phyloP scores from a whole-genome alignment of 2,329 filamentous ascomycete genomes.

The Eutypa lata region DNA sequence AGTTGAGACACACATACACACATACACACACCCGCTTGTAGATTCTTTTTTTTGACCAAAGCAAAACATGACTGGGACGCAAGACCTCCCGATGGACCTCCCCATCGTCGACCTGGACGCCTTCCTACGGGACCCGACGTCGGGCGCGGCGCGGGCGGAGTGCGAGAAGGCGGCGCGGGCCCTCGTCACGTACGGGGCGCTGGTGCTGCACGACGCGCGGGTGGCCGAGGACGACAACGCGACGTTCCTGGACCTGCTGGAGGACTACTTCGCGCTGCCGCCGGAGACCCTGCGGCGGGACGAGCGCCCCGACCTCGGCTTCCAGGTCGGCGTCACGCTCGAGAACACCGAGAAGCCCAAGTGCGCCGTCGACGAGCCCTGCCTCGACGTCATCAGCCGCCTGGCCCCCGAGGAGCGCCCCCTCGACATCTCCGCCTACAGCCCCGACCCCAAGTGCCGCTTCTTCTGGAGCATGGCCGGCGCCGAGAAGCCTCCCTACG shows the following conservation, averaged over 20 bases:
- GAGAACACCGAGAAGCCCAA: constrained; percentile 63
- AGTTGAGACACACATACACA: too few species aligned
- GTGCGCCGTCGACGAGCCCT: constrained; percentile 61
- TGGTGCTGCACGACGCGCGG: constrained; percentile 58
- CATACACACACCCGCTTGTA: too few species aligned
- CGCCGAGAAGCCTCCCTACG: constrained; percentile 42
- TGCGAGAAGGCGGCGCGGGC: constrained; percentile 53
- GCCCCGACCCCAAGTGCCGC: constrained; percentile 59
- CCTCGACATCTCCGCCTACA: constrained; percentile 54
- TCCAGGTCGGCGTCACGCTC: constrained; percentile 60
- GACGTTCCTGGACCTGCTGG: constrained; percentile 58
- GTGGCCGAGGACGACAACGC: constrained; percentile 54
- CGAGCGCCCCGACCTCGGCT: constrained; percentile 55
- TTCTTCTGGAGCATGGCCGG: constrained; percentile 63
- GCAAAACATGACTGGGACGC: constrained; percentile 11
- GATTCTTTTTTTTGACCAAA: too few species aligned
- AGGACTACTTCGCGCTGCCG: constrained; percentile 62
- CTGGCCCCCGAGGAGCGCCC: constrained; percentile 54
- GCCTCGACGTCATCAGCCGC: constrained; percentile 53
- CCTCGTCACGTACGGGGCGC: constrained; percentile 57
- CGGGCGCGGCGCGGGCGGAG: constrained; percentile 45
- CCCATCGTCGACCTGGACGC: constrained; percentile 58
- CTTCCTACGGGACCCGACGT: constrained; percentile 45
- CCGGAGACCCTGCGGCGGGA: constrained; percentile 43
- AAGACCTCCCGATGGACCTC: constrained; percentile 48